phyloP scores from a whole-genome alignment of 345 rosid species.

The rapeseed (Brassica napus) region Da-Ae NC_063447.1:12165001-12165500 shows the following conservation, averaged over 20 bases:
- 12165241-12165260: conserved; percentile 8
- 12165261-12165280: conserved; percentile 10
- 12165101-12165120: not conserved
- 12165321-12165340: conserved; percentile 30
- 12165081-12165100: not conserved
- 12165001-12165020: not conserved
- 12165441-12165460: conserved; percentile 33
- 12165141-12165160: not conserved
- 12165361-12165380: conserved; percentile 31
- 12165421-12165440: conserved; percentile 20
- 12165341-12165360: not conserved
- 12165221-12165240: not conserved
- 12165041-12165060: not conserved
- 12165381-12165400: conserved; percentile 32
- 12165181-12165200: not conserved
- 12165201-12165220: not conserved
- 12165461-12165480: not conserved
- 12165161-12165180: not conserved
- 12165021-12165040: not conserved
- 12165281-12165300: conserved; percentile 19
- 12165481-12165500: not conserved
- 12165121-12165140: not conserved
- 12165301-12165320: conserved; percentile 27
- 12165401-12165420: conserved; percentile 5
- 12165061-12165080: not conserved